phyloP scores from a whole-genome alignment of 371 early-diverging fungal species.

The Apophysomyces variabilis region DNA sequence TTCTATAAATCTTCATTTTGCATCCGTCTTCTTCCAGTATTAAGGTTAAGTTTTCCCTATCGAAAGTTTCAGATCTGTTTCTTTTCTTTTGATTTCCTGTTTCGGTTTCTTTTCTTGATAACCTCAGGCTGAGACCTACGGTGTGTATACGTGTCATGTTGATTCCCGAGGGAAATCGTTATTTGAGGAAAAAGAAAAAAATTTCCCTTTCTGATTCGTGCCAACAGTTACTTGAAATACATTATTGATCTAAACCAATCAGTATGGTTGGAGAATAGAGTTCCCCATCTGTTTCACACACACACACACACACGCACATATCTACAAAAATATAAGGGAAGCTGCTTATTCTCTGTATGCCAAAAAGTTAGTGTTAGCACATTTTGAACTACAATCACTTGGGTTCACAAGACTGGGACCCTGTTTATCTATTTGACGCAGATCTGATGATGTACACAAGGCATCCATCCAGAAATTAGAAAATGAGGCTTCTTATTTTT shows the following conservation, averaged over 20 bases:
- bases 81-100: background rate
- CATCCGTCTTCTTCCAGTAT: background rate
- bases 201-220: too few relatives aligned
- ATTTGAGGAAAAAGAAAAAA: too few relatives aligned
- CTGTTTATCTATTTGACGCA: too few relatives aligned
- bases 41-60: background rate
- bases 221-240: too few relatives aligned
- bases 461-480: slow-evolving; percentile 1
- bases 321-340: background rate
- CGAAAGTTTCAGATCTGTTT: slow-evolving; percentile 2
- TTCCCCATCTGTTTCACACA: background rate
- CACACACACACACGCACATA: background rate
- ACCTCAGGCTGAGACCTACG: background rate
- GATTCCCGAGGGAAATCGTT: too few relatives aligned
- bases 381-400: too few relatives aligned
- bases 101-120: too few relatives aligned
- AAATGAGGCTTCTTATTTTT: background rate
- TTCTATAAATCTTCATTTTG: background rate
- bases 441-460: background rate
- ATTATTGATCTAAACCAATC: background rate
- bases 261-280: background rate
- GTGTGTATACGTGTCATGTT: background rate
- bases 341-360: background rate
- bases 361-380: too few relatives aligned
- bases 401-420: background rate